Conservation (phyloP, 352 stramenopile genomes). For the Phytophthora idaei region DNA sequence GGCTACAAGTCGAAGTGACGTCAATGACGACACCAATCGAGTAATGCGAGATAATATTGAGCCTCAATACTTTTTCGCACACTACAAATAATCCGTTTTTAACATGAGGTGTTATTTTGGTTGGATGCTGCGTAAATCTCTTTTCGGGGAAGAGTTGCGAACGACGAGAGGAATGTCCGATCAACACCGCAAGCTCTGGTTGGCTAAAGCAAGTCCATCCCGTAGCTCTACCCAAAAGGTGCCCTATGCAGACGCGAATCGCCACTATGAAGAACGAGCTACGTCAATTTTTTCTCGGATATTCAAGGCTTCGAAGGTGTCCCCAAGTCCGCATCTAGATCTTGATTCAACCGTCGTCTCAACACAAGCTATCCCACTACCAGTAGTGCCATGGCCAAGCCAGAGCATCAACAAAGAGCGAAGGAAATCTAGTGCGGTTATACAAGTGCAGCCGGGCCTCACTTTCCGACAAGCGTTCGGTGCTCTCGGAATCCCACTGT, state of each 20-base stretch:
- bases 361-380: not conserved
- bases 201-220: constrained; percentile 11
- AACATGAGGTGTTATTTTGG: no score
- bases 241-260: not conserved
- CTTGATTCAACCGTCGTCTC: not conserved
- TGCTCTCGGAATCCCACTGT: constrained; percentile 17
- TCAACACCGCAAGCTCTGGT: constrained; percentile 9
- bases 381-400: not conserved
- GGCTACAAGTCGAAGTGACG: no score
- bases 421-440: not conserved
- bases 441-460: not conserved
- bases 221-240: not conserved
- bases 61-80: no score
- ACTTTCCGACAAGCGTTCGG: constrained; percentile 33
- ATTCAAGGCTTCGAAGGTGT: constrained; percentile 2
- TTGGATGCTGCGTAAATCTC: no score
- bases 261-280: not conserved
- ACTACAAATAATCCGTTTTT: no score
- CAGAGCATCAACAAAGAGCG: not conserved
- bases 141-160: no score
- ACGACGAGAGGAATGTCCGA: not conserved
- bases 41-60: no score
- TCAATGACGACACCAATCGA: no score
- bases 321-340: not conserved
- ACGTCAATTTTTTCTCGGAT: not conserved